Percentiles rank a stretch among this genome's conserved stretches.
Conservation (phyloP, 257 asterid genomes). For the Orobanche coerulescens region DNA sequence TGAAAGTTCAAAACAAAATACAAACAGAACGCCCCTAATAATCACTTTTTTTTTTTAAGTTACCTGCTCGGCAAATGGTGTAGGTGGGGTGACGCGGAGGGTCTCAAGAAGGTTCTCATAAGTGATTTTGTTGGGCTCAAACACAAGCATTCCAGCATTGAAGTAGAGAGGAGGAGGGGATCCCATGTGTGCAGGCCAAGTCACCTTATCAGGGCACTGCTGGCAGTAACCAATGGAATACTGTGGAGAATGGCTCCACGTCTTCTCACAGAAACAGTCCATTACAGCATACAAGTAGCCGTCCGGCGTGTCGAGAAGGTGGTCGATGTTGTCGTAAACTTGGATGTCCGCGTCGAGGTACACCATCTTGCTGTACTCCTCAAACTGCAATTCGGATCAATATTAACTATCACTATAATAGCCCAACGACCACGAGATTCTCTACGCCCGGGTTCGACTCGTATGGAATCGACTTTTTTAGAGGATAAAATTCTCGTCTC, state of each 20-base stretch:
- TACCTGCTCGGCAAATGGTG: slow-evolving; percentile 63
- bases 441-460: too few relatives aligned
- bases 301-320: slow-evolving; percentile 35
- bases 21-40: too few relatives aligned
- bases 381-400: slow-evolving; percentile 21
- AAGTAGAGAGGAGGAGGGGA: slow-evolving; percentile 47
- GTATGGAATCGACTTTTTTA: too few relatives aligned
- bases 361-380: slow-evolving; percentile 50
- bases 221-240: slow-evolving; percentile 43
- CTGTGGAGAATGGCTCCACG: slow-evolving; percentile 52
- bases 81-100: slow-evolving; percentile 29
- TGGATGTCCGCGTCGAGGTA: slow-evolving; percentile 55
- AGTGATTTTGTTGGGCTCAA: slow-evolving; percentile 36
- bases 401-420: too few relatives aligned
- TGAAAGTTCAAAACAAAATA: too few relatives aligned
- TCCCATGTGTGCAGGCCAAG: slow-evolving; percentile 43
- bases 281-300: slow-evolving; percentile 49
- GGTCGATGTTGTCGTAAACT: slow-evolving; percentile 48
- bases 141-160: slow-evolving; percentile 46
- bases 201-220: slow-evolving; percentile 39
- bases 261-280: slow-evolving; percentile 53
- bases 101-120: slow-evolving; percentile 33
- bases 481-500: too few relatives aligned
- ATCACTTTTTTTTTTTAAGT: too few relatives aligned
- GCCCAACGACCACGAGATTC: too few relatives aligned